Base-by-base conservation (phyloP, 2,329 filamentous ascomycete genomes). In the Lachnellula suecica region DNA sequence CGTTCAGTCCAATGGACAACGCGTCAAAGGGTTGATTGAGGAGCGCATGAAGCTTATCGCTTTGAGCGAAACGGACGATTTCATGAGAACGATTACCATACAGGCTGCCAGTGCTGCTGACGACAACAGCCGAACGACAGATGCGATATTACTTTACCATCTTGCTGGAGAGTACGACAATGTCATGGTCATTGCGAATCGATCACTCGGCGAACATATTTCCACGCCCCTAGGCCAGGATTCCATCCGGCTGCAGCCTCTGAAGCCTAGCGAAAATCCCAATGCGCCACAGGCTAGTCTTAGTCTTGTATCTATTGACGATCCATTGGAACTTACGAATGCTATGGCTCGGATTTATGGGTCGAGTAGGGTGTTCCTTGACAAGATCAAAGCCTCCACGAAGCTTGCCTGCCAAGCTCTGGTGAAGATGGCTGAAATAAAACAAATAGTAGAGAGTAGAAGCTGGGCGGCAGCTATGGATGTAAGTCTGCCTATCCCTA, bases 141-240 rank as follows among this genome's bases (percentile, higher is more conserved):
- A 99, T 71, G 92, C 95, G 2, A 93, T 97, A 13, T 79, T 99
- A 46, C 79, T 99, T 47, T 97, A 96, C 70, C 93, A 99, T 70
- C 79, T 99, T 40, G 93, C 94, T 0, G 90, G 91, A 65, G 92
- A 99, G 69, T 97, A 96, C 68, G 91, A 99, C 69, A 91, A 86
- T 49, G 95, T 97, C n/a, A 84, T 97, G 40, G 77, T 82, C 23
- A 93, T 97, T 59, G 83, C 97, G 66, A 96, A 92, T 71, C 87
- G 91, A 35, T 88, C 92, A 3, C 79, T 99, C 31, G 95, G 92
- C 51, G 91, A 97, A 70, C 89, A 91, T 41, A 85, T 97, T 54
- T 87, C 90, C 11, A 80, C 93, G 10, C 91, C 96, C 63, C 81
- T 96, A 62, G 91, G 91, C 48, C 87, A 94, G 62, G 86, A 91